A percentile compares a stretch with the other conserved stretches of the same genome.
Conservation (phyloP, 1,284 basidiomycete species). For the Puccinia polysora region DNA sequence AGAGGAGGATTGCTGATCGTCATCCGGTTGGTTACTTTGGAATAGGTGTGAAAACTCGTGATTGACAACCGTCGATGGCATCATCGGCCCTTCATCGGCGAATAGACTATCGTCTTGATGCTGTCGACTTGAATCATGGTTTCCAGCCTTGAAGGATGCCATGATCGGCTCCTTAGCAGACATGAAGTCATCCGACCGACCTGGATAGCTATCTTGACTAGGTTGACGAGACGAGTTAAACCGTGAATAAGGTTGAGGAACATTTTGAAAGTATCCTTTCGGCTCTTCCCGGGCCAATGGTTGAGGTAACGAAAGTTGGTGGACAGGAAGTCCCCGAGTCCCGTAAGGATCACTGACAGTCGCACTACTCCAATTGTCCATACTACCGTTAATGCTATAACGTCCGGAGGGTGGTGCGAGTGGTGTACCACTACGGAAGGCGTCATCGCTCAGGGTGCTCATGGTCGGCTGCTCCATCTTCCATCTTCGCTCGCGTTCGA, state of each 20-base stretch:
- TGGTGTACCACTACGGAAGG: constrained; percentile 1
- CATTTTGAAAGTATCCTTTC: neutral
- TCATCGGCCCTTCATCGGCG: neutral
- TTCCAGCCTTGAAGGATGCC: neutral
- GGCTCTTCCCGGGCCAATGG: constrained; percentile 40
- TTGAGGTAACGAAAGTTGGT: constrained; percentile 40
- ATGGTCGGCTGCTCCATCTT: constrained; percentile 66
- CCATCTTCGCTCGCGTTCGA: constrained; percentile 91
- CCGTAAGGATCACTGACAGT: constrained; percentile 20
- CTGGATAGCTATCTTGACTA: constrained; percentile 12
- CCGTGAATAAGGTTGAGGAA: neutral
- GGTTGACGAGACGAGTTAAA: neutral
- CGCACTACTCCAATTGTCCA: constrained; percentile 35
- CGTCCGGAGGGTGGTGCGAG: constrained; percentile 20
- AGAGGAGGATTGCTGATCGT: constrained; percentile 19
- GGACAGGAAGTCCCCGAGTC: constrained; percentile 8
- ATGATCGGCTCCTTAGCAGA: neutral
- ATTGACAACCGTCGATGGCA: too few relatives aligned
- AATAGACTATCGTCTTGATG: constrained; percentile 12
- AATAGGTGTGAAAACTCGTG: constrained; percentile 23
- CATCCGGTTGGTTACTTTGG: constrained; percentile 16
- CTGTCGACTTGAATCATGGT: neutral
- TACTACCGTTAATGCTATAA: constrained; percentile 23
- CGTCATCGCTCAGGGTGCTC: constrained; percentile 8
- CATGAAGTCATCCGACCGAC: constrained; percentile 1